phyloP scores from a whole-genome alignment of 2,329 filamentous ascomycete genomes.

The Cladosporium cucumerinum region DNA sequence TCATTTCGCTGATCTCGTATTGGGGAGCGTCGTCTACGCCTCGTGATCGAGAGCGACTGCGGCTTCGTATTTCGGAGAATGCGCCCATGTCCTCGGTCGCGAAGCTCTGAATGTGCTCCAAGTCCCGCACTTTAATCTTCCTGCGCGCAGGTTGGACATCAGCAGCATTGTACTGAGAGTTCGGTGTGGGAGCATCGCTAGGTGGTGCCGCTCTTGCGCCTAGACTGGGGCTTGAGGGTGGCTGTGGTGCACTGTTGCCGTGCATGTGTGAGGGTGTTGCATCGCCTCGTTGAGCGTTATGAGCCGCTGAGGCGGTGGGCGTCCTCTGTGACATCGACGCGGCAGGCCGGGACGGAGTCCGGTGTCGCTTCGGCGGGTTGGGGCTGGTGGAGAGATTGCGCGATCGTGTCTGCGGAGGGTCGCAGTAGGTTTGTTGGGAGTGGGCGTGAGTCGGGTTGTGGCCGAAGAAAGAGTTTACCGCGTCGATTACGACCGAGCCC shows the following conservation, averaged over 20 bases:
- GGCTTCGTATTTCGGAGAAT: conserved; percentile 46
- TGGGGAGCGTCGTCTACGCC: conserved; percentile 55
- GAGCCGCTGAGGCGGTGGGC: conserved; percentile 20
- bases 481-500: conserved; percentile 65
- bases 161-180: conserved; percentile 32
- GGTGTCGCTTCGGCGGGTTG: conserved; percentile 25
- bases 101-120: conserved; percentile 87
- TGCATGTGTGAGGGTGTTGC: conserved; percentile 17
- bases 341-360: conserved; percentile 26
- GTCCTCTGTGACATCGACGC: conserved; percentile 34
- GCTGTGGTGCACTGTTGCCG: not conserved
- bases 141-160: conserved; percentile 45
- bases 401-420: conserved; percentile 24
- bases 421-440: conserved; percentile 23
- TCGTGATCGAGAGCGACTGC: conserved; percentile 40
- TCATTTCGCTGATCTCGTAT: conserved; percentile 97
- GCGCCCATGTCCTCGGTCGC: conserved; percentile 71
- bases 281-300: conserved; percentile 1
- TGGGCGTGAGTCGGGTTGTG: conserved; percentile 26
- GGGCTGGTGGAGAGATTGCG: conserved; percentile 20
- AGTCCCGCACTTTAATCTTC: conserved; percentile 76
- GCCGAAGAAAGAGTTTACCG: conserved; percentile 62
- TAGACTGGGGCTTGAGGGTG: conserved; percentile 10
- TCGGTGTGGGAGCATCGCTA: conserved; percentile 25
- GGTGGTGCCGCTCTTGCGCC: conserved; percentile 23